Base-by-base conservation (phyloP, 306 rosid genomes). In the Senna tora region DNA sequence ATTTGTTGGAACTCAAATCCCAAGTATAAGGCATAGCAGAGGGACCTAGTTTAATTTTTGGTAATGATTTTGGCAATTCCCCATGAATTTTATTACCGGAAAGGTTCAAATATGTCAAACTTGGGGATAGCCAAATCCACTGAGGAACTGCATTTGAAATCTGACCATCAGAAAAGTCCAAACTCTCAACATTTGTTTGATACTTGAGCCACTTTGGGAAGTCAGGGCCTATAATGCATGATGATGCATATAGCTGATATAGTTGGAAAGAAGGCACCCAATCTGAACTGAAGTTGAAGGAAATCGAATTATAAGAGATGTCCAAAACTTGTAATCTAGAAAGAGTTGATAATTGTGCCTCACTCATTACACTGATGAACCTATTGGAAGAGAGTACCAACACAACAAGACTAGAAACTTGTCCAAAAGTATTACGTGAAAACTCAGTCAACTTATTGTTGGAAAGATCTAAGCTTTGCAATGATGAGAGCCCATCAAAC, bases 31-130 rank as follows among this genome's bases (percentile, higher is more conserved):
- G 9, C 3, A 2, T 33, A 2, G 38, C 4, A 33, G 0, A 0
- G 0, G 2, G 0, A 0, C 4, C 9, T 1, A 0, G 2, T n/a
- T 5, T 5, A 3, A 17, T 2, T 2, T 0, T 3, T 7, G 14
- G 51, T 8, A 10, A 0, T 11, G 64, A 49, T 33, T 75, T 59
- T 46, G 68, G 69, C 32, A 77, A 21, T 5, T 16, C 4, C 19
- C 84, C 81, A 17, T 22, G 11, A 5, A 81, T 60, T 53, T 17
- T 16, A 41, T 81, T 81, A 7, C 34, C 47, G 0, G 85, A 81
- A 45, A 72, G 32, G 60, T 81, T 46, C 58, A 75, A 17, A 46
- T 51, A 52, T 0, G 0, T 0, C 7, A 63, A 39, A 25, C 6
- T 6, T 11, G 56, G 12, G 11, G 72, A 22, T n/a, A 53, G 0